Base-by-base conservation (phyloP, 208 protist species). In the Trichomonas vaginalis region DNA sequence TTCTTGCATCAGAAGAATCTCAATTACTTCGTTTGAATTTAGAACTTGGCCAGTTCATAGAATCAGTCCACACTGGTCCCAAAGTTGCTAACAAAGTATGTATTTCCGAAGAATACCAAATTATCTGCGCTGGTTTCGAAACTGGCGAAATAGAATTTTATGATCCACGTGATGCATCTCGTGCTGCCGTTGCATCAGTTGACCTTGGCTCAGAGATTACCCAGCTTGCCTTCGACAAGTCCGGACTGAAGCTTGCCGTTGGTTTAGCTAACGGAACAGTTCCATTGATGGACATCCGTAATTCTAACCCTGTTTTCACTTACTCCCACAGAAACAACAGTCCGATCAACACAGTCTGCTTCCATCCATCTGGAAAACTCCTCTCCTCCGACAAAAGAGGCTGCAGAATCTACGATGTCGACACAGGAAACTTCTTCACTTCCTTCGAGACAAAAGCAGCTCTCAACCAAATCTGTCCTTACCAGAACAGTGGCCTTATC, bases 11-110 rank as follows among this genome's bases (percentile, higher is more conserved):
- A 39, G 86, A 92, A 92, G 86, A 92, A 39, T 92, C 86, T 9
- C 86, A 92, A 92, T 51, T 92, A 56, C 42, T 92, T 14, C 23
- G 86, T n/a, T 39, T 92, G 17, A 92, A 92, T 92, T 27, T 92
- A 21, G 86, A 92, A 27, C 39, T 92, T 45, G 86, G 86, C 21
- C 86, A 92, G 17, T 92, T 92, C n/a, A 45, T 92, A 39, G 40
- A 23, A 1, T 92, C 86, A 35, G 45, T 92, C 37, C 86, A 23
- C 1, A 27, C 45, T 39, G 42, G 86, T 17, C 10, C 40, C 6
- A 23, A 92, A 32, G 27, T 48, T 92, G 86, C 40, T 48, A 92
- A 92, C 45, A 40, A 14, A 10, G 45, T 92, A 39, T 2, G 45
- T 49, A 39, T 92, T 39, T 46, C 45, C 1, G 86, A 92, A 35